These are phyloP conservation scores for Agaricus sinodeliciosus DNA, from an alignment of 768 basidiomycete species.

Conservation along the genomic window DNA sequence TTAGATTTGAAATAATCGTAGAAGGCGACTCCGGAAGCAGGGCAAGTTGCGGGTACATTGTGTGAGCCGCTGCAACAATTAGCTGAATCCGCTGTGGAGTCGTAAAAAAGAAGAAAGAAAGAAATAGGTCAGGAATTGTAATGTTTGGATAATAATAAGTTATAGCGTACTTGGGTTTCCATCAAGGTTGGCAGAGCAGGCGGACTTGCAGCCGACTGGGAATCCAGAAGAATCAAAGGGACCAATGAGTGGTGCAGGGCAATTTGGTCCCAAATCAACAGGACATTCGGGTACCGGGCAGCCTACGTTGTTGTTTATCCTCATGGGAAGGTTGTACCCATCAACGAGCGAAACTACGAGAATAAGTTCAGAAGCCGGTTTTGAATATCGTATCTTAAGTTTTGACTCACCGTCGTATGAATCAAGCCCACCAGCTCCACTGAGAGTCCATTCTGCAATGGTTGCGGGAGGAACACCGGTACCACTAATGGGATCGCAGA, in stretches of 20 bases:
- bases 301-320: conserved; percentile 46
- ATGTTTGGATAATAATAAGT: background rate
- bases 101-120: too few relatives aligned
- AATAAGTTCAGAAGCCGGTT: too few relatives aligned
- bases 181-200: conserved; percentile 40
- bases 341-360: conserved; percentile 36
- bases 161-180: conserved; percentile 30
- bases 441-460: conserved; percentile 62
- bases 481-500: conserved; percentile 40
- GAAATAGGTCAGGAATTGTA: background rate
- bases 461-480: conserved; percentile 62
- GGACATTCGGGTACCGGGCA: conserved; percentile 52
- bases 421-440: conserved; percentile 21
- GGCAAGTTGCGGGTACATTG: conserved; percentile 49
- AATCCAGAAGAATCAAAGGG: conserved; percentile 46
- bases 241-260: conserved; percentile 45
- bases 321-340: conserved; percentile 57
- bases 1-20: conserved; percentile 36
- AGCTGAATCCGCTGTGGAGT: conserved; percentile 40
- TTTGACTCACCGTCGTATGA: conserved; percentile 48
- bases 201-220: conserved; percentile 55
- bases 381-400: background rate
- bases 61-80: conserved; percentile 61
- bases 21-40: conserved; percentile 33
- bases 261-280: conserved; percentile 54